These are phyloP conservation scores for Canariomyces notabilis DNA, from an alignment of 2,329 filamentous ascomycete genomes.

Conservation along the genomic window DNA sequence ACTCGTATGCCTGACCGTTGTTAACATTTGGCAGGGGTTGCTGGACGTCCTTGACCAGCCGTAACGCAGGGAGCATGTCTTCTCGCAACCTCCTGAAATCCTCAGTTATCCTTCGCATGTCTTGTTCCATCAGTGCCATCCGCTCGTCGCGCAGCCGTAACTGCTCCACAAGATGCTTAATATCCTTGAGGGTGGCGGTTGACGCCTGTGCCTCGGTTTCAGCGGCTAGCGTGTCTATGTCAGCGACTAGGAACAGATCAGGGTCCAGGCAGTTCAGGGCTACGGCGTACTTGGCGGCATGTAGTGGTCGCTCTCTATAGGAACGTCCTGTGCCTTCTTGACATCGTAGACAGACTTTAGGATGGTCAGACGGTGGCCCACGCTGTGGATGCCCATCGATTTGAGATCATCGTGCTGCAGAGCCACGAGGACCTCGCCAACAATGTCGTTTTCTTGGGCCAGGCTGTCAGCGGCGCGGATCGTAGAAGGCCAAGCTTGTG, in stretches of 20 bases:
- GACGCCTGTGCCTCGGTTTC: constrained; percentile 83
- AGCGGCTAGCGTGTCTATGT: constrained; percentile 56
- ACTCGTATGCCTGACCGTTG: constrained; percentile 47
- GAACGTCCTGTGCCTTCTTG: constrained; percentile 89
- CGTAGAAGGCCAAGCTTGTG: background rate
- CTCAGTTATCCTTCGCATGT: constrained; percentile 76
- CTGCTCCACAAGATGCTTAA: constrained; percentile 84
- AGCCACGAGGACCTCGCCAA: constrained; percentile 83
- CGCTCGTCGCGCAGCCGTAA: constrained; percentile 86
- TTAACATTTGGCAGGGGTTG: constrained; percentile 68
- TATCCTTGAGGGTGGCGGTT: constrained; percentile 86
- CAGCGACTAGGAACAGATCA: constrained; percentile 8
- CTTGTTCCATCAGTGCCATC: constrained; percentile 75
- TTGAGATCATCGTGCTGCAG: constrained; percentile 90
- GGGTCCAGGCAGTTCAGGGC: background rate
- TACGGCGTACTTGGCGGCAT: constrained; percentile 73
- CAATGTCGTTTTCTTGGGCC: constrained; percentile 81
- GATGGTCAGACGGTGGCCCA: constrained; percentile 90
- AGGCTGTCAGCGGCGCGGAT: constrained; percentile 7
- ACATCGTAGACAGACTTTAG: constrained; percentile 95
- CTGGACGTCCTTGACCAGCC: constrained; percentile 84
- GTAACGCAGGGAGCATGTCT: constrained; percentile 84
- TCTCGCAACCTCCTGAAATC: constrained; percentile 86
- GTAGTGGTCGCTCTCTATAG: constrained; percentile 89
- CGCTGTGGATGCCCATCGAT: constrained; percentile 87